Base-by-base conservation (phyloP, 192 early-diverging fungal species). In the Coemansia sp. region DNA sequence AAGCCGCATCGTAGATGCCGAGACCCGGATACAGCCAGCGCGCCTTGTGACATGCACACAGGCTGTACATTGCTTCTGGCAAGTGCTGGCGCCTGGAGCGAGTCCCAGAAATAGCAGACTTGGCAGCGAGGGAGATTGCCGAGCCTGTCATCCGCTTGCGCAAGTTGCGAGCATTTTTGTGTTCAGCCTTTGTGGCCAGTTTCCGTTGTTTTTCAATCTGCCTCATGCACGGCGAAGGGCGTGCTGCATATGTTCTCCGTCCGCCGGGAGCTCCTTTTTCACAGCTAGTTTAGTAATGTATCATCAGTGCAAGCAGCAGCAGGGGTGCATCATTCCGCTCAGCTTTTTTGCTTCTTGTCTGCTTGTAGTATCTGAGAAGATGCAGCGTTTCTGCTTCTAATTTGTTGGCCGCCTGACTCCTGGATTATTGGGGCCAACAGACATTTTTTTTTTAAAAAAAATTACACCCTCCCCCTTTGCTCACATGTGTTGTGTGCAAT, bases 351-450 rank as follows among this genome's bases (percentile, higher is more conserved):
- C 10, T 14, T 4, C 24, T n/a, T 50, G 15, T 27, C 46, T 27
- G 46, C 5, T 50, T 26, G 21, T 14, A 27, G 46, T 50, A 50
- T 50, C 46, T 26, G 46, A 50, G 46, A 50, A 50, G 46, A 50
- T 50, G 46, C 46, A 50, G 46, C 46, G 26, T 24, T 50, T 50
- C 46, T 14, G 46, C 27, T 50, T 50, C 46, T 24, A 50, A 7
- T 29, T 50, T 50, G 46, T 6, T 27, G 22, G 22, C 46, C 46
- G 46, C 46, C 46, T 50, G 46, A 50, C 46, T 50, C 46, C 46
- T 29, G 46, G 24, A 27, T n/a, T n/a, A 40, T 14, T 26, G 44
- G 40, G 21, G 44, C 24, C 14, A 14, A 15, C 46, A 50, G 46
- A 50, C 14, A 27, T 50, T 27, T 27, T 15, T 26, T 15, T 22